These are phyloP conservation scores for Salix suchowensis DNA, from an alignment of 345 rosid genomes.

Conservation along the genomic window DNA sequence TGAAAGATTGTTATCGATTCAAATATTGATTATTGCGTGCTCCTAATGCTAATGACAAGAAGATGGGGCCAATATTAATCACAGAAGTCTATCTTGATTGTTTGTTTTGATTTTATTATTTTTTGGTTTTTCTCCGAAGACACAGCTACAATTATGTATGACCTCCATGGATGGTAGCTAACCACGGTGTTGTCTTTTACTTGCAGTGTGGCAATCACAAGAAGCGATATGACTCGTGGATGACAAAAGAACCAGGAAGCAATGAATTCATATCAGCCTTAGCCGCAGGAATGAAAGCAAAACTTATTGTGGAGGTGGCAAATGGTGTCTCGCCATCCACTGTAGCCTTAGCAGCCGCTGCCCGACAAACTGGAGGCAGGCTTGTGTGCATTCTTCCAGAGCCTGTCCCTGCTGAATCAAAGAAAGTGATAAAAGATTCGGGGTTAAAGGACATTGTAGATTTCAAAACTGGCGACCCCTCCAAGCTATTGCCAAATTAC, in stretches of 20 bases:
- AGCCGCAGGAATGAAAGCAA: constrained; percentile 41
- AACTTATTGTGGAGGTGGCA: constrained; percentile 46
- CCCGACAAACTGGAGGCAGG: constrained; percentile 40
- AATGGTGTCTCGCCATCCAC: constrained; percentile 36
- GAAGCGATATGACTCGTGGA: constrained; percentile 15
- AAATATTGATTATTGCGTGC: too few species aligned
- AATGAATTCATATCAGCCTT: constrained; percentile 52
- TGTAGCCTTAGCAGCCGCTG: constrained; percentile 49
- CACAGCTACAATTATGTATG: too few species aligned
- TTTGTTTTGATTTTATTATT: too few species aligned
- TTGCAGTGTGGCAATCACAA: constrained; percentile 27
- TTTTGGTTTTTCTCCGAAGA: too few species aligned
- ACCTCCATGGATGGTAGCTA: too few species aligned
- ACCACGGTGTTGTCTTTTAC: not conserved
- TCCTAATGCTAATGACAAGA: too few species aligned
- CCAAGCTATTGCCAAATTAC: constrained; percentile 25
- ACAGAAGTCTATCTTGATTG: too few species aligned
- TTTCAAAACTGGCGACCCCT: constrained; percentile 40
- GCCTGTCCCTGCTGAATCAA: constrained; percentile 24
- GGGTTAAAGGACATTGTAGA: constrained; percentile 41
- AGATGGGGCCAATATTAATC: too few species aligned
- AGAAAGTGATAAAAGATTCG: constrained; percentile 23
- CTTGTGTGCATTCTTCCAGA: constrained; percentile 44
- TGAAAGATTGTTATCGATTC: too few species aligned
- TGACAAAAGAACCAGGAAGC: constrained; percentile 34